Evolutionary conservation across 352 stramenopile species (phyloP), one percentile per base, ranked within the genome.

Genomic region (Phytophthora agathidicida): DNA sequence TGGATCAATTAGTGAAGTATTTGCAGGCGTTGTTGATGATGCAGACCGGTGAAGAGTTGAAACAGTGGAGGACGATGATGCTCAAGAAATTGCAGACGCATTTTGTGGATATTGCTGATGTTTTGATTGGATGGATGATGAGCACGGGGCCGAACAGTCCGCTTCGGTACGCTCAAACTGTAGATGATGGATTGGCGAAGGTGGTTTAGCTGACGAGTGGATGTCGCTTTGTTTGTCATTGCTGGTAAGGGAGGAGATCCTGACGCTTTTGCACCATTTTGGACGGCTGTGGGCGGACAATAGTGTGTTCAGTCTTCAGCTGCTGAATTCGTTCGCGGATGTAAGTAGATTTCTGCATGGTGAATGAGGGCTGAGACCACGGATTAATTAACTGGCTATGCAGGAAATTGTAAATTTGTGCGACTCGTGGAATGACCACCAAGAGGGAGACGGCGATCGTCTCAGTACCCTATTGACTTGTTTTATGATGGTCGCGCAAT

Each of bases 81-180:
- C 36, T 71, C 1, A 80, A 70, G 42, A 85, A 79, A 24, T 14
- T 89, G n/a, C 77, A 89, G 65, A 33, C 59, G 16, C 79, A 89
- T 35, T 91, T 91, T 67, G 78, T 91, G 14, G 78, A 89, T 48
- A 73, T 89, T 11, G 82, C 82, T 5, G 79, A 91, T 22, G 73
- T 89, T 14, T 50, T 89, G 7, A 75, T 91, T 42, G 80, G 75
- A 26, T 91, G 82, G 82, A 80, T 75, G 10, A 87, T 83, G 73
- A 85, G 50, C 24, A 63, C 73, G 14, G 65, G 57, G n/a, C 61
- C 72, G 6, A 24, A 50, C 7, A 75, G 51, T 24, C 43, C 22
- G 5, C 61, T 86, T 13, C 56, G 78, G 80, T 90, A 60, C 13
- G 65, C 53, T n/a, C n/a, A n/a, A n/a, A 14, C 0, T 39, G 14